phyloP scores from a whole-genome alignment of 192 early-diverging fungal genomes.

The Rhizoclosmatium sp. region DNA sequence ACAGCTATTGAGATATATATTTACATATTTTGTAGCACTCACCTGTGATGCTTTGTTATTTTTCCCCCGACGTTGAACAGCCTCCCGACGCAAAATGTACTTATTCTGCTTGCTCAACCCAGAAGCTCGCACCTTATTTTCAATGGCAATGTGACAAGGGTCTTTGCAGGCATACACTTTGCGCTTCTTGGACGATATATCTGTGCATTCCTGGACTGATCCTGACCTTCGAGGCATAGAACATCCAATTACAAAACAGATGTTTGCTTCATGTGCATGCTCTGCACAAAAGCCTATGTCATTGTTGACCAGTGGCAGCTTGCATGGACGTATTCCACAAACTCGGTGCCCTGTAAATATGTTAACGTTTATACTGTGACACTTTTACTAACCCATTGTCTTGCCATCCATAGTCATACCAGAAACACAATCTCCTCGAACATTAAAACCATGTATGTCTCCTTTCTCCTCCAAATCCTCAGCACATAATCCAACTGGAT shows the following conservation, averaged over 20 bases:
- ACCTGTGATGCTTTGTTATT: background rate
- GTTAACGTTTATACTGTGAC: background rate
- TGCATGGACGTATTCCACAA: background rate
- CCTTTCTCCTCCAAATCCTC: too few species aligned
- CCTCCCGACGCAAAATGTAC: background rate
- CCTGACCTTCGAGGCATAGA: background rate
- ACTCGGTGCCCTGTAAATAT: background rate
- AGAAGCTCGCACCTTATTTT: background rate
- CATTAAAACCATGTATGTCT: too few species aligned
- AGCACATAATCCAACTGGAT: background rate
- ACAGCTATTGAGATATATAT: background rate
- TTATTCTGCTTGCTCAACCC: background rate
- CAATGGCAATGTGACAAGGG: background rate
- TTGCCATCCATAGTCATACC: background rate
- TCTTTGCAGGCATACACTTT: background rate
- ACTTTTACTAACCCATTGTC: background rate
- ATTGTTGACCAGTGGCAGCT: background rate
- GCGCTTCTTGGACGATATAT: background rate
- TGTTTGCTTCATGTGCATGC: background rate
- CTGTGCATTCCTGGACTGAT: background rate
- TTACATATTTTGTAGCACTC: background rate
- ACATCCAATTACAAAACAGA: background rate
- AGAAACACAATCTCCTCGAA: background rate
- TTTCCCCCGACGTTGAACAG: background rate
- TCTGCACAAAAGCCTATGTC: background rate